Evolutionary conservation across 2,329 filamentous ascomycete species (phyloP), one percentile per base, ranked within the genome.

Genomic region (Fonsecaea erecta): DNA sequence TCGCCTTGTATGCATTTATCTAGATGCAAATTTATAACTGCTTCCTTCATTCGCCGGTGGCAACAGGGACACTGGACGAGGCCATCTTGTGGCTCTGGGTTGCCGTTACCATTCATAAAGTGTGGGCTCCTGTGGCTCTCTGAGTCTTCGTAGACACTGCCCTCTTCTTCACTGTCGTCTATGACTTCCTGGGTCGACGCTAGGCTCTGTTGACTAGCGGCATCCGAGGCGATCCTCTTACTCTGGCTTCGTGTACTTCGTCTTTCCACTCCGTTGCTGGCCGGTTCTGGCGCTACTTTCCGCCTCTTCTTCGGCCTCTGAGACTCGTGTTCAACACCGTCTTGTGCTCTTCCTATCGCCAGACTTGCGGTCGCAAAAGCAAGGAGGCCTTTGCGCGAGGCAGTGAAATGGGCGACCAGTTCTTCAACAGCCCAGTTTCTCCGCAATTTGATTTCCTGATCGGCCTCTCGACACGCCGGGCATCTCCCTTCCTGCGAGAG

Each of bases 391-490:
- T 84, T 77, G 62, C 94, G 84, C 3, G 88, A 87, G 59, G 82
- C 84, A 69, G 86, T 81, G 71, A 97, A 99, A 0, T 88, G 86
- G 43, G 92, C 88, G 8, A 97, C 91, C 1, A 94, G 84, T 74
- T 98, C 93, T 73, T 95, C 88, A 69, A 98, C 82, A 0, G 90
- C 88, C 85, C 89, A 91, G 76, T 98, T 98, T 53, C 89, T 89
- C 64, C 93, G 85, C 71, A 99, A 75, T 76, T 92, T 95, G 66
- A 92, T 85, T 75, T 94, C 92, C 75, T 97, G 93, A 71, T 96
- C 92, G 0, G 82, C 78, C 5, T 86, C 81, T 58, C 92, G 88
- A 78, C 95, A 99, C 1, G 92, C 83, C 0, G 95, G 95, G 73
- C 95, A 99, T 77, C 90, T 93, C 8, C 92, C 91, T 70, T 97